A percentile compares a stretch with the other conserved stretches of the same genome.
These are phyloP conservation scores for Allomyces javanicus DNA, from an alignment of 192 early-diverging fungal species.

Conservation along the genomic window DNA sequence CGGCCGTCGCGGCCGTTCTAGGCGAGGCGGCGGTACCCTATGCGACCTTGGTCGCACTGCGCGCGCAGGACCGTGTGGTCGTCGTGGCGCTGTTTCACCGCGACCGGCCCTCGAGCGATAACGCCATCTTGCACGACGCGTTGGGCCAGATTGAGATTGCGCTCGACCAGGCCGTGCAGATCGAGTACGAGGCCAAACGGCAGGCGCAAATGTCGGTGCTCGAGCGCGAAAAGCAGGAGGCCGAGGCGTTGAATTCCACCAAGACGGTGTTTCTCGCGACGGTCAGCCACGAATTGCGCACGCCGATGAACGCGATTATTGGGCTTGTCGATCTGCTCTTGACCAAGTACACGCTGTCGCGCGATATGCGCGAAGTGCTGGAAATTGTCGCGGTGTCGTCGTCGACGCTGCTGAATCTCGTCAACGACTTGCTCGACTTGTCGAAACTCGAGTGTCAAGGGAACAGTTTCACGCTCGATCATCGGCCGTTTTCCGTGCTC, in stretches of 20 bases:
- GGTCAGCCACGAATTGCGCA: constrained; percentile 65
- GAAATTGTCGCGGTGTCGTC: constrained; percentile 54
- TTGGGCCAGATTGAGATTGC: neutral
- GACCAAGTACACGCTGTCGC: constrained; percentile 47
- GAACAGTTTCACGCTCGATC: constrained; percentile 44
- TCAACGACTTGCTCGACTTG: constrained; percentile 71
- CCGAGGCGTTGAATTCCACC: neutral
- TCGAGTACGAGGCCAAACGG: neutral
- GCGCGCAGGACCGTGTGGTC: neutral
- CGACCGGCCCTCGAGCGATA: neutral
- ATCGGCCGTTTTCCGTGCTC: constrained; percentile 45
- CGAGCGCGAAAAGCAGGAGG: neutral
- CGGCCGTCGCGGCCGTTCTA: neutral
- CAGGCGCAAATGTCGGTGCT: neutral
- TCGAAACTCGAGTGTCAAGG: constrained; percentile 32
- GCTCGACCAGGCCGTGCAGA: neutral
- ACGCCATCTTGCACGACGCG: neutral
- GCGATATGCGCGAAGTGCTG: constrained; percentile 59
- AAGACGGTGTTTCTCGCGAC: constrained; percentile 42
- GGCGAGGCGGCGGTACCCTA: neutral
- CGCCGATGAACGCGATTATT: constrained; percentile 67
- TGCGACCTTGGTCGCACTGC: neutral
- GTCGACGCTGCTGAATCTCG: constrained; percentile 49
- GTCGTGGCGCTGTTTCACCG: neutral
- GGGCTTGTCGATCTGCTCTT: constrained; percentile 51